Base-by-base conservation (phyloP, 768 basidiomycete species). In the Sarcodon sp. region DNA sequence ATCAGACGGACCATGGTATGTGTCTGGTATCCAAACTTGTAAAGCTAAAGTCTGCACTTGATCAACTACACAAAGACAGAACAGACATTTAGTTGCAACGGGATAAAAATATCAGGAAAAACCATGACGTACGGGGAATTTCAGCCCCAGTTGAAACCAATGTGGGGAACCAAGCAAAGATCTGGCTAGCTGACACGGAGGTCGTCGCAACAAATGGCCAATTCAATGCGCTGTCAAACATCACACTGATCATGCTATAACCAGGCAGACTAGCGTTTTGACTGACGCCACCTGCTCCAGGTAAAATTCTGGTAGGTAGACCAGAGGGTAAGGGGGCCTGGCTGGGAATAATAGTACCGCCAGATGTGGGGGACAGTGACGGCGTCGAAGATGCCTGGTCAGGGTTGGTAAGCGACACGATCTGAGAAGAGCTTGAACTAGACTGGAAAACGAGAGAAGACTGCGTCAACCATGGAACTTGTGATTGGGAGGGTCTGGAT, bases 171-270 rank as follows among this genome's bases (percentile, higher is more conserved):
- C 71, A 83, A 10, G 74, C 77, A 57, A 97, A 87, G 38, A 98
- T 70, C 66, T 97, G 88, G 44, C 73, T 80, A 2, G 77, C 70
- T 0, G 85, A 73, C 47, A 80, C 68, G 7, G 63, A 50, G 50
- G 69, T 78, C 11, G 54, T 53, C 36, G 79, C 76, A 4, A 91
- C 84, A 54, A 80, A 87, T 0, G 54, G 15, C 90, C 90, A 93
- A 49, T 72, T 73, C 50, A 92, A 66, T 1, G 50, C 56, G 4
- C 56, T 43, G 47, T 77, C 71, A 62, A 89, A 83, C 51, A 87
- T 56, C 36, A 93, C 55, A 46, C 73, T 83, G 60, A 90, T 75
- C 51, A 80, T 50, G 9, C 70, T 68, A 50, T 66, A 73, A 0
- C 62, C 69, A 11, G 41, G 47, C 32, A 76, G 49, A 51, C 62